Conservation (phyloP, 108 stramenopile species). For the Stephanodiscus minutulus region DNA sequence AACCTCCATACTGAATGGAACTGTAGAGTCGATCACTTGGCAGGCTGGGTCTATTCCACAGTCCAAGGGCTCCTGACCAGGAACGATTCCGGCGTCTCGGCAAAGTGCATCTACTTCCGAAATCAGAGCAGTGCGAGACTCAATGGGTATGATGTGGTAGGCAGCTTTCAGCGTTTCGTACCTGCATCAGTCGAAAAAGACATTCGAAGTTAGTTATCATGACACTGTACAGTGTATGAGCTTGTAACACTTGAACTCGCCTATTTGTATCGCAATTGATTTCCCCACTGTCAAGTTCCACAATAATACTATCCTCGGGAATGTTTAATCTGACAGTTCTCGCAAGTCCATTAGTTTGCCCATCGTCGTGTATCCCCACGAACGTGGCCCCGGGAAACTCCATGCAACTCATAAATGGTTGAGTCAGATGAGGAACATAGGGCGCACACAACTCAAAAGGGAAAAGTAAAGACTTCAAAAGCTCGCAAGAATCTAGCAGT, state of each 20-base stretch:
- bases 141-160: slow-evolving; percentile 76
- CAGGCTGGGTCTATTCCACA: slow-evolving; percentile 54
- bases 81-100: slow-evolving; percentile 75
- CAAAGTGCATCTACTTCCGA: slow-evolving; percentile 84
- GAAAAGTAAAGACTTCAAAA: slow-evolving; percentile 76
- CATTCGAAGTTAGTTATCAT: neutral
- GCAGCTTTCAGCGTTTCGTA: slow-evolving; percentile 66
- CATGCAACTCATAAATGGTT: slow-evolving; percentile 80
- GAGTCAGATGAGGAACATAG: slow-evolving; percentile 83
- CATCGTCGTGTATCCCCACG: slow-evolving; percentile 87
- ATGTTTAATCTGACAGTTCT: slow-evolving; percentile 57
- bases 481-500: slow-evolving; percentile 83
- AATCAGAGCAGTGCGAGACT: slow-evolving; percentile 66
- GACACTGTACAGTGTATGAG: neutral
- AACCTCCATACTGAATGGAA: slow-evolving; percentile 50
- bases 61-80: slow-evolving; percentile 85
- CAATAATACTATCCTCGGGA: slow-evolving; percentile 85
- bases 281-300: slow-evolving; percentile 79
- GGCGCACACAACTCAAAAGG: slow-evolving; percentile 88
- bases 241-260: slow-evolving; percentile 2
- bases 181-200: slow-evolving; percentile 20
- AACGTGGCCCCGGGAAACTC: slow-evolving; percentile 89
- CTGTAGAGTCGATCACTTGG: slow-evolving; percentile 47
- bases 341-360: slow-evolving; percentile 62
- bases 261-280: slow-evolving; percentile 74